A percentile compares a stretch with the other conserved stretches of the same genome.
phyloP scores from a whole-genome alignment of 306 rosid genomes.

The Prunus padus region DNA sequence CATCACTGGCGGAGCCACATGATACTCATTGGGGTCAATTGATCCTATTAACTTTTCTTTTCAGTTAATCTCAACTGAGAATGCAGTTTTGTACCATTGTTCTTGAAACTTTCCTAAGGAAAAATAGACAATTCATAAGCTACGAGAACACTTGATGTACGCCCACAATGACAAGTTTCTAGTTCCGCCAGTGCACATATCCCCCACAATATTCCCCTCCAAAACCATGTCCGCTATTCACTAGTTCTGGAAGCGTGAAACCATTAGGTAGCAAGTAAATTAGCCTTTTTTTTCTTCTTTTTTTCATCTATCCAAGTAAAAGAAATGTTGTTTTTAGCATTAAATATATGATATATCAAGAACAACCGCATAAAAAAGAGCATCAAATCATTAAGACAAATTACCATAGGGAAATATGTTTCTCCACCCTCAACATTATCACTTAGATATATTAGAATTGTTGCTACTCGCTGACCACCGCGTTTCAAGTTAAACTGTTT shows the following conservation, averaged over 20 bases:
- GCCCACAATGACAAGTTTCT: too few species aligned
- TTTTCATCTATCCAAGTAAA: background rate
- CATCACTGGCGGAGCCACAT: too few species aligned
- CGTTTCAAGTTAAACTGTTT: slow-evolving; percentile 92
- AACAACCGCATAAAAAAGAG: background rate
- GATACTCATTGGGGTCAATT: too few species aligned
- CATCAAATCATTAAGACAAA: slow-evolving; percentile 27
- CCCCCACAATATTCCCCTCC: background rate
- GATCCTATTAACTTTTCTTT: too few species aligned
- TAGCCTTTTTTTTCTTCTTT: background rate
- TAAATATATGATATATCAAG: background rate
- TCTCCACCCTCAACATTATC: slow-evolving; percentile 96
- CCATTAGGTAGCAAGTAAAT: background rate
- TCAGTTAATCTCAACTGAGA: too few species aligned
- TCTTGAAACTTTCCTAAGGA: too few species aligned
- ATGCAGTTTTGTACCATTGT: too few species aligned
- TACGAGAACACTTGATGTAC: too few species aligned
- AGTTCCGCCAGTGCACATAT: too few species aligned
- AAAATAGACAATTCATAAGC: too few species aligned
- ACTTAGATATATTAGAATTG: slow-evolving; percentile 88
- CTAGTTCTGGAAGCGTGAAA: too few species aligned
- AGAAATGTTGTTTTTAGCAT: background rate
- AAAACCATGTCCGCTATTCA: background rate
- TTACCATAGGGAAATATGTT: slow-evolving; percentile 89
- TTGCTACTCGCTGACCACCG: slow-evolving; percentile 98